Evolutionary conservation across 495 filamentous ascomycete species (phyloP).

Genomic region (Gamarada debralockiae): DNA sequence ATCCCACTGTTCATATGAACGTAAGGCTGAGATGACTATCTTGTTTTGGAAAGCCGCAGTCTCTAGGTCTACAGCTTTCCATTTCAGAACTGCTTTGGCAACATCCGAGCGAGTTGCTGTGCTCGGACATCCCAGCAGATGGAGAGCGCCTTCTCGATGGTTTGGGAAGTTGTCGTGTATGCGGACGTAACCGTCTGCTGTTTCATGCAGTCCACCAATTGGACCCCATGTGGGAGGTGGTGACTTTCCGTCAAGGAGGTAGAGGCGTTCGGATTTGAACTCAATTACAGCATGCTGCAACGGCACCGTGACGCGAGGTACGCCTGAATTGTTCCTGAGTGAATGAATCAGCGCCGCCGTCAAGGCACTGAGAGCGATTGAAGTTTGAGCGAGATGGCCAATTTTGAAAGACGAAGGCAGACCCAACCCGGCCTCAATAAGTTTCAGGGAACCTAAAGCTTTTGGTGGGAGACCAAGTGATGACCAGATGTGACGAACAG

Average conservation of each 20-base stretch:
- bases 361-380: constrained; percentile 39
- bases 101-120: constrained; percentile 31
- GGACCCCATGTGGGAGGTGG: constrained; percentile 26
- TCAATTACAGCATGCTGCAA: constrained; percentile 37
- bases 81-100: constrained; percentile 24
- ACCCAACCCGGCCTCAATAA: constrained; percentile 7
- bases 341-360: constrained; percentile 35
- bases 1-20: constrained; percentile 39
- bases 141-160: constrained; percentile 33
- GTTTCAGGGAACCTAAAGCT: not conserved
- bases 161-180: constrained; percentile 41
- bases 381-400: constrained; percentile 38
- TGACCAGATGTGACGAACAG: not conserved
- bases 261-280: constrained; percentile 41
- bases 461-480: not conserved
- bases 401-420: constrained; percentile 42
- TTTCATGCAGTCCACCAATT: constrained; percentile 40
- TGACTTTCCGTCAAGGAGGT: constrained; percentile 29
- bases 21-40: constrained; percentile 35
- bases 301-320: constrained; percentile 31
- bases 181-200: constrained; percentile 41
- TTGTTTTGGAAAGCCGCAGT: constrained; percentile 23
- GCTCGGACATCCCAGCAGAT: constrained; percentile 30
- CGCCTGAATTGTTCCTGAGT: constrained; percentile 12
- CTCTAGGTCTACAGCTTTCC: constrained; percentile 38